Evolutionary conservation across 345 rosid species (phyloP), one percentile per base, ranked within the genome.

Genomic region (Anastatica hierochuntica): DNA sequence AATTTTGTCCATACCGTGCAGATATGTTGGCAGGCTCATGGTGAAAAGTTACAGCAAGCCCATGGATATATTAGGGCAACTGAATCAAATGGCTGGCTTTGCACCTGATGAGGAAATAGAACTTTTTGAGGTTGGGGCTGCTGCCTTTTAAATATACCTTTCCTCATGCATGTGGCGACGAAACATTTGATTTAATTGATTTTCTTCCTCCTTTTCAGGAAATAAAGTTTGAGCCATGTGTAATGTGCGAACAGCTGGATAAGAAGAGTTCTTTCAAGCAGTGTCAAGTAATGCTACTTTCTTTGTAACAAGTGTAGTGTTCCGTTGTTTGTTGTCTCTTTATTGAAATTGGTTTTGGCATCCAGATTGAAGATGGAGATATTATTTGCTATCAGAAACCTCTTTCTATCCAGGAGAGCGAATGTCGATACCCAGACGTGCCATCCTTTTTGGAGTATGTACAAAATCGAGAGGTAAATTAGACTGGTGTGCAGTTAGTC

Each of bases 291-390:
- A 59, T 6, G 66, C 39, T 53, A 14, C 50, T 44, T 21, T 47
- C 7, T 17, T 68, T 43, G 31, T 45, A 30, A 49, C 21, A 14
- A 40, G 34, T 63, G 5, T 51, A 13, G 29, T 29, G 23, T 27
- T 17, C 47, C 49, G 24, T 14, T 43, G 46, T 45, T 44, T 63
- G 39, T 13, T 26, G n/a, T 55, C 16, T 27, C 8, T 20, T 34
- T 18, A 26, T 30, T 52, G 23, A 57, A 52, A 58, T 42, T 17
- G 11, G 26, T 30, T 52, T 43, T 67, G 30, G 8, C 42, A 37
- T 73, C 56, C 78, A 83, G 94, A 74, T 88, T 64, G 97, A 88
- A 79, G 98, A 92, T 73, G 97, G 98, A 48, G 98, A 92, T 59
- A 83, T 92, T 49, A 81, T 92, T 42, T 92, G 97, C 79, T 92